Evolutionary conservation across 768 basidiomycete species (phyloP).

Genomic region (Suillus spraguei): DNA sequence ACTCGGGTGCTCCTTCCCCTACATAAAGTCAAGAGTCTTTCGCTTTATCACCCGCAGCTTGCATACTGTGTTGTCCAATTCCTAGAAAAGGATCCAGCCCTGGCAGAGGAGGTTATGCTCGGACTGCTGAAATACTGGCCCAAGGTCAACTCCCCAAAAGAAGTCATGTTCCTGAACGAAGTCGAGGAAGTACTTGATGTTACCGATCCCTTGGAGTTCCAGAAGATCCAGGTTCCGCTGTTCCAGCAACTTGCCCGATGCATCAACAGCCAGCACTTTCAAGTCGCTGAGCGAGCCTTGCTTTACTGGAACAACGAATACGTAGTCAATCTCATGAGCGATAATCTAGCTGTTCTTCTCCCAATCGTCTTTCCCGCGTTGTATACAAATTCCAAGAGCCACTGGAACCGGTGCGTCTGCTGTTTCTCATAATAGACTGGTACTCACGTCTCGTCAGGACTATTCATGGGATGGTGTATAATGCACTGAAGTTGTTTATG

Average conservation of each 20-base stretch:
- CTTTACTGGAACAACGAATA: slow-evolving; percentile 99
- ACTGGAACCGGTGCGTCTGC: slow-evolving; percentile 91
- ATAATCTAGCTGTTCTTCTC: slow-evolving; percentile 84
- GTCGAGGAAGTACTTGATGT: slow-evolving; percentile 99
- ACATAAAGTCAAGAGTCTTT: slow-evolving; percentile 98
- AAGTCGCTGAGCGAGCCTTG: slow-evolving; percentile 95
- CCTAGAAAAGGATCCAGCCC: slow-evolving; percentile 89
- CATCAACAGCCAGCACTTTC: slow-evolving; percentile 99
- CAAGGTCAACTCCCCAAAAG: slow-evolving; percentile 98
- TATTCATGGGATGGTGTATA: slow-evolving; percentile 99
- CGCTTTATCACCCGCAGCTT: slow-evolving; percentile 97
- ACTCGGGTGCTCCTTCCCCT: slow-evolving; percentile 92
- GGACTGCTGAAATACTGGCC: slow-evolving; percentile 99
- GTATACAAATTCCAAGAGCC: slow-evolving; percentile 93
- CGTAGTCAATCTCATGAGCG: slow-evolving; percentile 98
- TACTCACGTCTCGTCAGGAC: slow-evolving; percentile 56
- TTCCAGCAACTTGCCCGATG: slow-evolving; percentile 96
- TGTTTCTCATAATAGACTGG: slow-evolving; percentile 9
- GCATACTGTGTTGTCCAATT: slow-evolving; percentile 99
- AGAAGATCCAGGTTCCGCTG: slow-evolving; percentile 89
- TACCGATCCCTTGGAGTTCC: slow-evolving; percentile 94
- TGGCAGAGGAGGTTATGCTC: slow-evolving; percentile 95
- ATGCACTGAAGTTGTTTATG: slow-evolving; percentile 98
- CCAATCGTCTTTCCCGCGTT: slow-evolving; percentile 97
- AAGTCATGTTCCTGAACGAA: slow-evolving; percentile 99